Percentiles rank a stretch among this genome's conserved stretches.
These are phyloP conservation scores for Luvunga scandens DNA, from an alignment of 345 rosid genomes.

Conservation along the genomic window DNA sequence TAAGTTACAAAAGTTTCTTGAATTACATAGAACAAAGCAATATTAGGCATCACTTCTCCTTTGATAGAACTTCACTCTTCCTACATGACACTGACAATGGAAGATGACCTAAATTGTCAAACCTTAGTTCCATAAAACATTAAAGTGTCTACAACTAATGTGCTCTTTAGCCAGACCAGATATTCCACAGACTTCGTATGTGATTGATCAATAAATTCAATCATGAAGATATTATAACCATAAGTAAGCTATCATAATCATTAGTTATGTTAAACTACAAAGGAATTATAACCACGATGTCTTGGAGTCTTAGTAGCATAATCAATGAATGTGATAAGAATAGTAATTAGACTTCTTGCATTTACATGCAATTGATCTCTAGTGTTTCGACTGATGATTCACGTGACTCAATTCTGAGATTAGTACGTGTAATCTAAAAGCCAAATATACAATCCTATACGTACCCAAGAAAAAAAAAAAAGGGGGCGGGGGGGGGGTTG, in stretches of 20 bases:
- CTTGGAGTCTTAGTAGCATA: neutral
- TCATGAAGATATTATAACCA: neutral
- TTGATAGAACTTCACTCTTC: neutral
- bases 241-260: too few relatives aligned
- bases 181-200: neutral
- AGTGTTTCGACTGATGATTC: neutral
- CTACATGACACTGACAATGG: neutral
- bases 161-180: neutral
- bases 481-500: too few relatives aligned
- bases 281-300: neutral
- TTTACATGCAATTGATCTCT: neutral
- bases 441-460: neutral
- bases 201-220: neutral
- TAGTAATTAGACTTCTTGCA: neutral
- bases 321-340: neutral
- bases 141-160: neutral
- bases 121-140: neutral
- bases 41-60: neutral
- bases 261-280: too few relatives aligned
- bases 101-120: neutral
- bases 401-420: neutral
- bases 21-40: neutral
- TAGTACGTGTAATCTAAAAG: neutral
- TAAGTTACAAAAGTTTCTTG: neutral
- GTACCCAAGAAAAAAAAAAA: neutral